phyloP scores from a whole-genome alignment of 257 asterid species.

The Plantago elongata region DNA sequence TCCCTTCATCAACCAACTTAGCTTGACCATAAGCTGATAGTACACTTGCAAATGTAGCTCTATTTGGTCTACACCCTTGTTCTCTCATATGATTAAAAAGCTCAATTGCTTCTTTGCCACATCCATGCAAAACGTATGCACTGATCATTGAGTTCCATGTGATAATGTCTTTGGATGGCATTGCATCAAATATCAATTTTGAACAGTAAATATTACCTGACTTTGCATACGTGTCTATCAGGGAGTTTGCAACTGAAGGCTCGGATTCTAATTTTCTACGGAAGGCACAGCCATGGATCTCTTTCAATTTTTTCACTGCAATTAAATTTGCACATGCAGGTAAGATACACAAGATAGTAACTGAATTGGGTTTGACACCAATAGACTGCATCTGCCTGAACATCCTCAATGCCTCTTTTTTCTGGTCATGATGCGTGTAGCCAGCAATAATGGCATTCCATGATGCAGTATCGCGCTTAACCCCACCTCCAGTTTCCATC shows the following conservation, averaged over 20 bases:
- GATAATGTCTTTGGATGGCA: constrained; percentile 54
- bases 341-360: constrained; percentile 66
- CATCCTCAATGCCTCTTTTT: constrained; percentile 51
- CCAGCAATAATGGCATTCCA: constrained; percentile 89
- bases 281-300: constrained; percentile 61
- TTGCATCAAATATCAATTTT: constrained; percentile 41
- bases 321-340: constrained; percentile 70
- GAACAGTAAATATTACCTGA: constrained; percentile 57
- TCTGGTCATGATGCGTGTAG: constrained; percentile 48
- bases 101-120: constrained; percentile 39
- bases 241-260: constrained; percentile 57
- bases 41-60: constrained; percentile 62
- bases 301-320: constrained; percentile 62
- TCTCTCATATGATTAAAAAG: constrained; percentile 57
- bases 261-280: constrained; percentile 47
- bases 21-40: constrained; percentile 68
- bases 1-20: constrained; percentile 56
- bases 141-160: constrained; percentile 76
- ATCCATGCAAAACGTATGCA: constrained; percentile 60
- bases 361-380: constrained; percentile 55
- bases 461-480: constrained; percentile 63
- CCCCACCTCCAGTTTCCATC: constrained; percentile 62
- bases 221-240: constrained; percentile 63
- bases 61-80: constrained; percentile 43
- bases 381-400: constrained; percentile 63